Evolutionary conservation across 176 grass and related monocot genomes (phyloP), one percentile per base, ranked within the genome.

Genomic region (Zizania latifolia): DNA sequence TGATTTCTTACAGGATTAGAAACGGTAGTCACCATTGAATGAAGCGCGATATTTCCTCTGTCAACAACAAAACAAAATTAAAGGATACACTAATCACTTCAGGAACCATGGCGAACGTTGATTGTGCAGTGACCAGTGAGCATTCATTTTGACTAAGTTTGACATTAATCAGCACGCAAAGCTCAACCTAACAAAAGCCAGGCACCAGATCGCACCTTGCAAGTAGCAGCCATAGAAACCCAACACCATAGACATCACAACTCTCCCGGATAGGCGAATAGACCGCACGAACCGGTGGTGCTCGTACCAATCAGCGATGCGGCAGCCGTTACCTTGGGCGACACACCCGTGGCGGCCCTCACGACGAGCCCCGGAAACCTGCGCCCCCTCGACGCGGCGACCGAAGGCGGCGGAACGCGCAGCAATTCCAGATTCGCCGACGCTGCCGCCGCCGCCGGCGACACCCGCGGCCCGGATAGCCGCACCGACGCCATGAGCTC

Each of bases 281-380:
- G 8, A 59, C 22, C 45, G 45, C 45, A 6, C 45, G 0, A 17
- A n/a, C 45, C 45, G 16, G 5, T 19, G n/a, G 19, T n/a, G n/a
- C n/a, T n/a, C n/a, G n/a, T 15, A 31, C 16, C 36, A 4, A 56
- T 28, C 15, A 38, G 13, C 3, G 59, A 31, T 9, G n/a, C 40
- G 19, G n/a, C 31, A 3, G 21, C 24, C 10, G 37, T 68, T 76
- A 93, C 91, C 91, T 93, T 93, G 17, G 91, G 91, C 3, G 91
- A 84, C 5, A 93, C 84, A 37, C 90, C 82, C 10, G 82, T 90
- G 50, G 84, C 84, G 50, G 91, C 91, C 70, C 86, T 85, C 11
- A 88, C 87, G 23, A 90, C 74, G 65, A 93, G 78, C 17, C 78
- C 78, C 16, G 74, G 50, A 11, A 67, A 75, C 70, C 78, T 51